Conservation (phyloP, 805 yeast genomes). For the Candida loeiensis region DNA sequence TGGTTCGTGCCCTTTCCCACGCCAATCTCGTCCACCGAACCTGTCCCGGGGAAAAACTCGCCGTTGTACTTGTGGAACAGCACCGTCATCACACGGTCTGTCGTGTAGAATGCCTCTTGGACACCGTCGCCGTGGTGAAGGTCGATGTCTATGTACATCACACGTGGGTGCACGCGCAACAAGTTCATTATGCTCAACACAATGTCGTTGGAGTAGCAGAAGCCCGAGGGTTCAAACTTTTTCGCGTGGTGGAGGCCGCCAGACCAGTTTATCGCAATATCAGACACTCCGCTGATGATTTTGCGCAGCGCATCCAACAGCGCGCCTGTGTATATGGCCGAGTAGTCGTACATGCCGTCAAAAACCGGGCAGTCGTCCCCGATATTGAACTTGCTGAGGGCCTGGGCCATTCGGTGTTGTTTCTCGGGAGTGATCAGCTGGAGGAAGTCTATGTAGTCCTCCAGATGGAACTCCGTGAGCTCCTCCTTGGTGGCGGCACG, state of each 20-base stretch:
- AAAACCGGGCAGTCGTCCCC: slow-evolving; percentile 95
- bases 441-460: slow-evolving; percentile 78
- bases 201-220: slow-evolving; percentile 92
- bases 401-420: slow-evolving; percentile 49
- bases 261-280: slow-evolving; percentile 93
- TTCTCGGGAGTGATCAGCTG: slow-evolving; percentile 75
- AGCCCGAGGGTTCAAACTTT: slow-evolving; percentile 90
- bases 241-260: slow-evolving; percentile 98
- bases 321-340: slow-evolving; percentile 88
- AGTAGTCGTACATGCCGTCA: slow-evolving; percentile 91
- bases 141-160: slow-evolving; percentile 89
- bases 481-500: slow-evolving; percentile 80
- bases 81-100: slow-evolving; percentile 95
- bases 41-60: slow-evolving; percentile 96
- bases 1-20: slow-evolving; percentile 85
- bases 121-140: slow-evolving; percentile 98
- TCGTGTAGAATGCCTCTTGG: slow-evolving; percentile 92
- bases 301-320: slow-evolving; percentile 90
- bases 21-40: slow-evolving; percentile 85
- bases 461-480: slow-evolving; percentile 76
- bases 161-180: slow-evolving; percentile 85
- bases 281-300: slow-evolving; percentile 79
- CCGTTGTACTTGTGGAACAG: slow-evolving; percentile 93
- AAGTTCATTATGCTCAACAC: slow-evolving; percentile 84
- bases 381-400: slow-evolving; percentile 56